Base-by-base conservation (phyloP, 768 basidiomycete genomes). In the Tricholoma sp. region DNA sequence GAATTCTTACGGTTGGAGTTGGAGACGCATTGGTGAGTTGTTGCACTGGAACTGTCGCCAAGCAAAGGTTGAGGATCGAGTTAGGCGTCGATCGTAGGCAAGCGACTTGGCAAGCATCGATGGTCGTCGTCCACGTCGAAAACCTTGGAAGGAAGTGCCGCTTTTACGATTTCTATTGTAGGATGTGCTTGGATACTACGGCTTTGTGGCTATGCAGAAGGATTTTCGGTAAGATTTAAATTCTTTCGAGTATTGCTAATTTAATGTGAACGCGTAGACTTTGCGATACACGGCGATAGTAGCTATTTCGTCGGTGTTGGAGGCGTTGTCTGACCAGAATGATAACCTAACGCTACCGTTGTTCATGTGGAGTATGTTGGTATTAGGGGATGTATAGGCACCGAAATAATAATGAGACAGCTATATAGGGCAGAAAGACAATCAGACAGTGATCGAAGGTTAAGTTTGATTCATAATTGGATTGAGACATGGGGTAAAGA, bases 341-440 rank as follows among this genome's bases (percentile, higher is more conserved):
- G 97, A 99, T 73, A 99, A 99, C 72, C 77, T 99, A 61, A 93
- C 91, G 41, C 76, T 99, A 59, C 96, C 97, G n/a, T 73, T 98
- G 71, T 98, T 89, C 70, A 86, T 95, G 76, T 99, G 94, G 94
- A 89, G 90, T 66, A 77, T 93, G 73, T 75, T 94, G 33, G 85
- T 86, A 32, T 71, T 94, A 50, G 75, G 79, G 33, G 69, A 66
- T 50, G 68, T 75, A 39, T 72, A 66, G 58, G 45, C 5, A 32
- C 47, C 5, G n/a, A 5, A 1, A 32, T 10, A n/a, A 49, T 49
- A 29, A 31, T 47, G 45, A 28, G 9, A 28, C 6, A 34, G 1
- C n/a, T n/a, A n/a, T n/a, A n/a, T n/a, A n/a, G n/a, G n/a, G n/a
- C n/a, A n/a, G n/a, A n/a, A n/a, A n/a, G n/a, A n/a, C n/a, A n/a